Base-by-base conservation (phyloP, 768 basidiomycete species). In the Termitomyces eurrhizus region DNA sequence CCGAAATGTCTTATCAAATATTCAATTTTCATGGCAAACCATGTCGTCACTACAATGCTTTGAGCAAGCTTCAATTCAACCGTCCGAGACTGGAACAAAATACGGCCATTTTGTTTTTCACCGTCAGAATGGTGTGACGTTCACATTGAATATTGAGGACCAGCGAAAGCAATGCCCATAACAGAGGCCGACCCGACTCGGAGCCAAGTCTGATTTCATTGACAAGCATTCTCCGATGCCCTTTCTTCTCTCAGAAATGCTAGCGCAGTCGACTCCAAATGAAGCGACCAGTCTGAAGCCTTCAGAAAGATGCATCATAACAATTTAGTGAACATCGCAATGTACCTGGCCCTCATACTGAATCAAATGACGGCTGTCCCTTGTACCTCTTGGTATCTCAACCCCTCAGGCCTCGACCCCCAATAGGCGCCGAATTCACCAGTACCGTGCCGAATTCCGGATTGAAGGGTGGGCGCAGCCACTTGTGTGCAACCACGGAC, bases 111-210 rank as follows among this genome's bases (percentile, higher is more conserved):
- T 52, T 37, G 52, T 52, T 52, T 52, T 52, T 52, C 14, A 9
- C 52, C 52, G 52, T n/a, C n/a, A 26, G 7, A 51, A 51, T 51
- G 50, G 50, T 13, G 21, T 24, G 35, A 37, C 51, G 35, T 52
- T 52, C 2, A 14, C 21, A 52, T 52, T 52, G 51, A 52, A 52
- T 52, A 36, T 36, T 52, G 51, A 52, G n/a, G 13, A 37, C 52
- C 52, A 52, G 52, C 52, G 52, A 52, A 52, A 52, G 52, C 35
- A 52, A 52, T 52, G 21, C 36, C 36, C 52, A 52, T 52, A 52
- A 37, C 35, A 37, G 36, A 52, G 52, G 36, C 24, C 14, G 21
- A 52, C 36, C 36, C 21, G 52, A 52, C 52, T 52, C 52, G 52
- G 52, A 52, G 35, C 24, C 52, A 52, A 52, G 50, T 35, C 35